Base-by-base conservation (phyloP, 805 yeast species). In the Starmerella kuoi region DNA sequence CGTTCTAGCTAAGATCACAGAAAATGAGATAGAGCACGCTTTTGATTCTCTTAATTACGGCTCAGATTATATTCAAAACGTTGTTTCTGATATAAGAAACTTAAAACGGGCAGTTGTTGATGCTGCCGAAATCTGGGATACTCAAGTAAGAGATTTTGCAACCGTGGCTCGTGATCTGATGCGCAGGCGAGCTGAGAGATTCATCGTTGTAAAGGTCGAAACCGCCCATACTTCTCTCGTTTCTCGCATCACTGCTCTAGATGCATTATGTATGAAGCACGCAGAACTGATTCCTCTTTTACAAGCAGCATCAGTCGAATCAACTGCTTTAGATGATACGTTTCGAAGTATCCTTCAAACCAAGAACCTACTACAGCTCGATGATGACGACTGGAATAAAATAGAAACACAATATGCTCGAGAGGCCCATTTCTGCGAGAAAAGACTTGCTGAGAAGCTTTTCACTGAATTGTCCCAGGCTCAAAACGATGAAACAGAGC, bases 171-270 rank as follows among this genome's bases (percentile, higher is more conserved):
- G 96, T 42, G 95, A 87, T 46, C 59, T 81, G 3, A 65, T 82
- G 31, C 66, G 95, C 48, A 81, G 77, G 52, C 62, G 91, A 33
- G 74, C 76, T 7, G 88, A 81, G 41, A 76, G 75, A 45, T 79
- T 79, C 54, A 68, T 79, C 12, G 70, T 77, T 19, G 72, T 84
- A 18, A 73, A 76, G 44, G 65, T 85, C 8, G 64, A 63, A n/a
- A 68, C 75, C 7, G 61, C 68, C 2, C 70, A 66, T 32, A 31
- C 41, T 1, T 48, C 47, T 11, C 57, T 72, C 1, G 66, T 62
- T 44, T 69, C 68, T 1, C 61, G 76, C 24, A 39, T 79, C 1
- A 62, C 59, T 1, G 63, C 65, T 25, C 48, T 79, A 1, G 54
- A 53, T 3, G 51, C 54, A 0, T 70, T 84, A 50, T 65, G 87